Conservation (phyloP, 2,329 filamentous ascomycete species). For the Colletotrichum falcatum region DNA sequence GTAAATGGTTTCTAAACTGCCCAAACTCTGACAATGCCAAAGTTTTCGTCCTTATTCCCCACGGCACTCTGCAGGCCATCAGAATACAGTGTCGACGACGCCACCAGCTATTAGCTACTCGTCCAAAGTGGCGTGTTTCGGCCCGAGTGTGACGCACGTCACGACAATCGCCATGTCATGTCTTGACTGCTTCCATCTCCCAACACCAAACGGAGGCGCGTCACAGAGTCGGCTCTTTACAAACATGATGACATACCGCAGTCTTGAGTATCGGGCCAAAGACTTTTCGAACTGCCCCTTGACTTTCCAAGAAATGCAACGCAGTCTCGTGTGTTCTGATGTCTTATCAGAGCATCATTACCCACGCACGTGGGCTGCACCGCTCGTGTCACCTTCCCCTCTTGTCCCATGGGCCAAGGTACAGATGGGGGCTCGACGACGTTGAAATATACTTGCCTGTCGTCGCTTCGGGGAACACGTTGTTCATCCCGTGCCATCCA, state of each 20-base stretch:
- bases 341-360: constrained; percentile 21
- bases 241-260: background rate
- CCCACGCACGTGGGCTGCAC: constrained; percentile 31
- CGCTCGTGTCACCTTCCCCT: constrained; percentile 31
- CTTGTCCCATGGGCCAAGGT: constrained; percentile 17
- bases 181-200: too few relatives aligned
- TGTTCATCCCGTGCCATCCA: constrained; percentile 27
- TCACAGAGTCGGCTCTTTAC: background rate
- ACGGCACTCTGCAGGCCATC: background rate
- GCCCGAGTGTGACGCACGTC: background rate
- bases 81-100: background rate
- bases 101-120: constrained; percentile 9
- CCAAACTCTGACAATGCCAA: background rate
- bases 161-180: background rate
- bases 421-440: background rate
- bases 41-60: background rate
- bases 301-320: too few relatives aligned
- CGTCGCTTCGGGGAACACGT: constrained; percentile 27
- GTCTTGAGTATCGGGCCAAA: background rate
- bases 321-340: background rate
- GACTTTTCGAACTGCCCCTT: background rate
- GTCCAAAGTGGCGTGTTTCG: constrained; percentile 8
- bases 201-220: background rate
- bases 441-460: constrained; percentile 31
- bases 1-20: too few relatives aligned